Base-by-base conservation (phyloP, 179 eudicot species). In the Amaranthus tricolor region DNA sequence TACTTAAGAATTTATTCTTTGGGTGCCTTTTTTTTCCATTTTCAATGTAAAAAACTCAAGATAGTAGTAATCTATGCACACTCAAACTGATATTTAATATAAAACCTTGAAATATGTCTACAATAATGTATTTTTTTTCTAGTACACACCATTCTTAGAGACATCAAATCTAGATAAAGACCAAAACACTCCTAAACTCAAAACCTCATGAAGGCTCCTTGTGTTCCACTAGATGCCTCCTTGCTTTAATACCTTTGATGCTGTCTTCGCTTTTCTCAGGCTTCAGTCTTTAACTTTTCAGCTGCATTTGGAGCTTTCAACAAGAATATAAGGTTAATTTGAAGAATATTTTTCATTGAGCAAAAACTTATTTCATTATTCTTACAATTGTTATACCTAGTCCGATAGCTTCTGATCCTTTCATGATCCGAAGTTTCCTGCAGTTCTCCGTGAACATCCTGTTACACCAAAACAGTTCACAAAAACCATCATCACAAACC, bases 381-480 rank as follows among this genome's bases (percentile, higher is more conserved):
- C 57, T 58, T 31, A 31, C 40, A 2, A 31, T 31, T 58, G 57
- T 45, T 77, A n/a, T 63, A 88, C 90, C 90, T 71, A 89, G 81
- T 40, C 90, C 90, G 47, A 87, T 89, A 75, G 92, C 92, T 73
- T 89, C 92, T 14, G 92, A 85, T 19, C 92, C 87, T 78, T 89
- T 89, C 90, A 89, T 87, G 85, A 89, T 87, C 82, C 90, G 82
- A 20, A 89, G 72, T 78, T 87, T 85, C 86, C 82, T 87, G 79
- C 92, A 89, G 17, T 87, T 84, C 71, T 82, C 84, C 5, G 51
- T 80, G 73, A 89, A 89, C 92, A 89, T 89, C 79, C 92, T 89
- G 87, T 72, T 51, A 61, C 7, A 73, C 6, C 17, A 40, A 21
- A 74, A 70, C 51, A 20, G 14, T 20, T 10, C 16, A 17, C 19